Evolutionary conservation across 768 basidiomycete species (phyloP).

Genomic region (Grammothele lineata): DNA sequence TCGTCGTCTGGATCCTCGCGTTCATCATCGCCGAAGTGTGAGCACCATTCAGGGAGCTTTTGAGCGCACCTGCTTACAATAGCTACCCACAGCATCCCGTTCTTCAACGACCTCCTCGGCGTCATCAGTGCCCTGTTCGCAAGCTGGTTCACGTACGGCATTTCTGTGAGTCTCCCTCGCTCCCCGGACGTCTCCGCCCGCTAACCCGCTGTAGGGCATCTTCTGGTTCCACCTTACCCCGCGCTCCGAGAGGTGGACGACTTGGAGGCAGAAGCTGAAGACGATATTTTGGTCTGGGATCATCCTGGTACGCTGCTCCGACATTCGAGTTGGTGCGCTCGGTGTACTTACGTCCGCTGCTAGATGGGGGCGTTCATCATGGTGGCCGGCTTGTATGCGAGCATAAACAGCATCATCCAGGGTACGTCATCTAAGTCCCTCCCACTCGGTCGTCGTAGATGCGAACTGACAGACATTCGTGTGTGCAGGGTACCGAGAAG

Average conservation of each 20-base stretch:
- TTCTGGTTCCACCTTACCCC: conserved; percentile 23
- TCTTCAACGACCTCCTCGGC: conserved; percentile 30
- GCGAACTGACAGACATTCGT: no score
- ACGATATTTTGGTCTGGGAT: conserved; percentile 23
- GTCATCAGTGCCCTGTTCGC: conserved; percentile 28
- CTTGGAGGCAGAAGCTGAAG: conserved; percentile 18
- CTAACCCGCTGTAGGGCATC: no score
- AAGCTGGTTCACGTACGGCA: conserved; percentile 29
- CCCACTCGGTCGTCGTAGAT: neutral
- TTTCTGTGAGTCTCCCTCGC: conserved; percentile 20
- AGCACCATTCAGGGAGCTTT: conserved; percentile 8
- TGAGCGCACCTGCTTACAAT: no score
- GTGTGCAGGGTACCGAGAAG: conserved; percentile 21
- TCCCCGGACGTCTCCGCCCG: no score
- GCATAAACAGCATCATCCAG: conserved; percentile 23
- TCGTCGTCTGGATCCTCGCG: conserved; percentile 22
- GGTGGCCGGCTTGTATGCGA: conserved; percentile 27
- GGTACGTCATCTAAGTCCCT: conserved; percentile 14
- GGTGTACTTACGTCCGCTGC: no score
- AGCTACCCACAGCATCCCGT: conserved; percentile 22
- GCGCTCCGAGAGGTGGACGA: conserved; percentile 19
- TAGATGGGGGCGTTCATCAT: conserved; percentile 28
- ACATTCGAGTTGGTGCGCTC: neutral
- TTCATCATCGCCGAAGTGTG: conserved; percentile 30
- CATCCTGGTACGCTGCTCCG: conserved; percentile 13